Conservation (phyloP, 306 rosid genomes). For the Sicyos baderoa region DNA sequence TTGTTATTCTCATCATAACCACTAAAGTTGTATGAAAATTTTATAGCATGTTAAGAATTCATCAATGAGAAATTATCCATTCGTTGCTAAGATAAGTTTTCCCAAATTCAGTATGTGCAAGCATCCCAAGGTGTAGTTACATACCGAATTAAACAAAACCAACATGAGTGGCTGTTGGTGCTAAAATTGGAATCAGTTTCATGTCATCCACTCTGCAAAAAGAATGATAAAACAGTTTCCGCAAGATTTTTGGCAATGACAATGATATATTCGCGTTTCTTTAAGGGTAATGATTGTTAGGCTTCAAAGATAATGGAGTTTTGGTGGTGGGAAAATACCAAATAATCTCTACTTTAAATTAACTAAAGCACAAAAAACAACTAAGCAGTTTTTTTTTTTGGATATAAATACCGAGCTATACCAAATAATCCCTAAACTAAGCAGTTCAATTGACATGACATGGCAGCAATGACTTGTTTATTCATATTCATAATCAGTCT, state of each 20-base stretch:
- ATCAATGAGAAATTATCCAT: background rate
- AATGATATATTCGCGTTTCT: background rate
- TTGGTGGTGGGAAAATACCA: background rate
- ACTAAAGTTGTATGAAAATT: background rate
- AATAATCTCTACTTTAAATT: background rate
- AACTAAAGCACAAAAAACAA: too few species aligned
- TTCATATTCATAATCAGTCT: background rate
- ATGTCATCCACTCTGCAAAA: constrained; percentile 7
- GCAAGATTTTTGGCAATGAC: background rate
- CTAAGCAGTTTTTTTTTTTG: too few species aligned
- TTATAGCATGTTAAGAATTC: background rate
- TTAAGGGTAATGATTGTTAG: background rate
- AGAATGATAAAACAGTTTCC: background rate
- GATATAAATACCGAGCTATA: too few species aligned
- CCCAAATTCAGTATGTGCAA: constrained; percentile 3
- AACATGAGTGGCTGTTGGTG: background rate
- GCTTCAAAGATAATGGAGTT: background rate
- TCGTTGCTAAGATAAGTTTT: constrained; percentile 1
- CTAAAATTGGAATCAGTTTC: background rate
- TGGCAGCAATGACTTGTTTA: background rate
- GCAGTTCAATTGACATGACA: background rate
- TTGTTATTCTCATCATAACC: background rate
- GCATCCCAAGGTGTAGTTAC: background rate
- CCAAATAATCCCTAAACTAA: background rate
- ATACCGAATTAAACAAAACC: background rate